Base-by-base conservation (phyloP, 2,329 filamentous ascomycete species). In the Exophiala alcalophila region DNA sequence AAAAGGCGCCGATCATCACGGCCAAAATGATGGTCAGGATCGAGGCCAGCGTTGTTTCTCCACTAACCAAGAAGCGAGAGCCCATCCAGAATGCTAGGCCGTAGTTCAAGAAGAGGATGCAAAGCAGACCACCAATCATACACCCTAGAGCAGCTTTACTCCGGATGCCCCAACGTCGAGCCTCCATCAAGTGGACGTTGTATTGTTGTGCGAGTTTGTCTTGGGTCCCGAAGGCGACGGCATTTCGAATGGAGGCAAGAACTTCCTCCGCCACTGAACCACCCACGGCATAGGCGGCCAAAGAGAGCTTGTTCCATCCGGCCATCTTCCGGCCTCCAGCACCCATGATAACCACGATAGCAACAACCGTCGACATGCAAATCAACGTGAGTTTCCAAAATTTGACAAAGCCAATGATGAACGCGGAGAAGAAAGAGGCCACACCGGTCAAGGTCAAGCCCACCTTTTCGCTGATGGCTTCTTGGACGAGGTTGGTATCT, bases 321-420 rank as follows among this genome's bases (percentile, higher is more conserved):
- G 94, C 72, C 57, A 95, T 84, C 58, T 88, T 86, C 2, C 67
- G 70, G 4, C 84, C 86, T 10, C 84, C 81, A 36, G 72, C 68
- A 30, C 83, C 86, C 81, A 94, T 92, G 53, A 84, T 74, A 10
- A 86, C 50, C n/a, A 87, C 65, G 35, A 97, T 79, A 2, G 88
- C 86, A 29, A 91, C 70, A 49, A 97, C 81, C 1, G 86, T 88
- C 0, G 86, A 91, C 16, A 80, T 76, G 26, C 95, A 76, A 55
- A 98, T 96, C 37, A 96, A 69, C 0, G 92, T 92, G 52, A 97
- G 71, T 65, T 92, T 95, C 86, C 91, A 96, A 65, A 85, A 94
- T 59, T 86, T 86, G 65, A 91, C 67, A 62, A 95, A 97, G 2
- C 85, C 88, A 53, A 98, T 91, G 42, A 96, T 71, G 54, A 95